Percentiles rank a stretch among this genome's conserved stretches.
Evolutionary conservation across 495 filamentous ascomycete genomes (phyloP).

Genomic region (Bombardia bombarda): DNA sequence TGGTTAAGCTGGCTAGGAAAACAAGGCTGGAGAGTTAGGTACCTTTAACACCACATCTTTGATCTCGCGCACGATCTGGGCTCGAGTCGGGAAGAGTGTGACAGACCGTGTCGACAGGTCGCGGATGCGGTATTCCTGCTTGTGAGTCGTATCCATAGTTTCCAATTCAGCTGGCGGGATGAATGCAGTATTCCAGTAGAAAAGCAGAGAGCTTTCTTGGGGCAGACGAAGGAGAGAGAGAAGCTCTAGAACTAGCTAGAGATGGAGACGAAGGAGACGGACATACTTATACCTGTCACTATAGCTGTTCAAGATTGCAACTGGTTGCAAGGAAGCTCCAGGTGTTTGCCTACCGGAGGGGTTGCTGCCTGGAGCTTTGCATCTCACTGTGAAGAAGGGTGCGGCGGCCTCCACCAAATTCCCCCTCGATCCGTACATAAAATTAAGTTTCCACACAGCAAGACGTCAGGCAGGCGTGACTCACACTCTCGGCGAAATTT

Average conservation of each 20-base stretch:
- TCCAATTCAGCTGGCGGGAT: not conserved
- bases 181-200: not conserved
- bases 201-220: not conserved
- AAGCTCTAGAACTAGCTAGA: not conserved
- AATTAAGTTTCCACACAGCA: too few species aligned
- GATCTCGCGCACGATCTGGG: slow-evolving; percentile 57
- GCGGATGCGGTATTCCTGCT: slow-evolving; percentile 41
- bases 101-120: slow-evolving; percentile 53
- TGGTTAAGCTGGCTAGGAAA: too few species aligned
- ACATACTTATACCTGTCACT: slow-evolving; percentile 18
- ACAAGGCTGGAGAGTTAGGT: slow-evolving; percentile 4
- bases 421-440: too few species aligned
- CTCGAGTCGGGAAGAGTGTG: slow-evolving; percentile 52
- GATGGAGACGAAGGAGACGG: not conserved
- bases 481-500: too few species aligned
- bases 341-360: not conserved
- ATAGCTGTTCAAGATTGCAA: too few species aligned
- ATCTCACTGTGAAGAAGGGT: too few species aligned
- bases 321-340: too few species aligned
- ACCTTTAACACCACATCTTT: slow-evolving; percentile 50
- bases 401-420: too few species aligned
- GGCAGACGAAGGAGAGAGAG: not conserved
- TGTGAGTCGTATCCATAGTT: slow-evolving; percentile 24
- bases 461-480: too few species aligned
- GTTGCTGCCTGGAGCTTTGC: not conserved